Evolutionary conservation across 148 eudicot species (phyloP).

Genomic region (Camellia japonica): DNA sequence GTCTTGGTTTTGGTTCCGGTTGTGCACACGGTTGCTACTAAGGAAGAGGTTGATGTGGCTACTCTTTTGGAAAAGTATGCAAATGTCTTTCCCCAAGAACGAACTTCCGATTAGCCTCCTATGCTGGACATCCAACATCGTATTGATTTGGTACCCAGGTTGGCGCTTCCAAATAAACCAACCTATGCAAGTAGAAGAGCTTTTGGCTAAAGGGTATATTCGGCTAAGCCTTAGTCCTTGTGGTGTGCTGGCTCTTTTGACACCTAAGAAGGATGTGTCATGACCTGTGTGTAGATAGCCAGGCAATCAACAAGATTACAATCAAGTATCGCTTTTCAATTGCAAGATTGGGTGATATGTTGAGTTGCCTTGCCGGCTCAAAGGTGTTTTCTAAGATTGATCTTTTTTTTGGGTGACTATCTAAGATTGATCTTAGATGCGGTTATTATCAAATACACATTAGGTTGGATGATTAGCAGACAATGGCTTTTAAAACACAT

Average conservation of each 20-base stretch:
- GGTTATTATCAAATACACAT: neutral
- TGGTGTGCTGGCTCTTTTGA: neutral
- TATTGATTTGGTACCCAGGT: neutral
- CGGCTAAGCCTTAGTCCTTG: neutral
- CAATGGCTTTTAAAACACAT: neutral
- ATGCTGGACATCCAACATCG: neutral
- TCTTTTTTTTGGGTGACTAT: neutral
- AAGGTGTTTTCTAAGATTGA: neutral
- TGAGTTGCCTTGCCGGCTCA: neutral
- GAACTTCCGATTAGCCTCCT: neutral
- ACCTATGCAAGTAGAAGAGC: neutral
- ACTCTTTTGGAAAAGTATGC: neutral
- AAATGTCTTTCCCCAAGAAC: neutral
- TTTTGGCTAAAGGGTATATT: neutral
- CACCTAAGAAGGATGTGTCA: neutral
- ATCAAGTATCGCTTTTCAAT: neutral
- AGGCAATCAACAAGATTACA: neutral
- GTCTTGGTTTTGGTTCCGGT: neutral
- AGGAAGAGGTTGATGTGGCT: neutral
- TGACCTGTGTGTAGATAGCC: neutral
- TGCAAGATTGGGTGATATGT: neutral
- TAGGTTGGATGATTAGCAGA: neutral
- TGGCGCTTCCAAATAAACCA: neutral
- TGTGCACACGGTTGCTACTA: no score
- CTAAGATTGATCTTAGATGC: neutral